Conservation (phyloP, 2,329 filamentous ascomycete genomes). For the Tolypocladium tropicale region DNA sequence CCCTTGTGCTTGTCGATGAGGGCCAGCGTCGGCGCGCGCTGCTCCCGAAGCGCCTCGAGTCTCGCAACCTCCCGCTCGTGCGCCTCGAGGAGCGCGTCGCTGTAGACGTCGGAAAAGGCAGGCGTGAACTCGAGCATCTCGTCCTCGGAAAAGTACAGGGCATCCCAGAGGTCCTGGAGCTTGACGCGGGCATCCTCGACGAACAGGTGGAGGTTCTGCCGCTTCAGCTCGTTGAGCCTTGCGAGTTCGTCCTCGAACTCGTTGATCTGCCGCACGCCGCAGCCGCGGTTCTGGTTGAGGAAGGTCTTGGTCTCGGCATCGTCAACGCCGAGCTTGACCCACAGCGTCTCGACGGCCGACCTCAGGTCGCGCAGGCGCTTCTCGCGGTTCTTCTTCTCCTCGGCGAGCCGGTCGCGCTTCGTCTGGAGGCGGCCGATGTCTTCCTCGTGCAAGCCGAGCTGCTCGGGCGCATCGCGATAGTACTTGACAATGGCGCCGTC, state of each 20-base stretch:
- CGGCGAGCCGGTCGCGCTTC: constrained; percentile 71
- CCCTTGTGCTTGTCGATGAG: constrained; percentile 76
- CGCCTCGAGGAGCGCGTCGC: constrained; percentile 85
- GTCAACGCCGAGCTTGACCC: constrained; percentile 79
- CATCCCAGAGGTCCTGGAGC: constrained; percentile 91
- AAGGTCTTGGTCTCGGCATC: constrained; percentile 77
- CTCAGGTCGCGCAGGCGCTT: constrained; percentile 66
- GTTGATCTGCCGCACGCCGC: constrained; percentile 83
- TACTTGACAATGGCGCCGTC: constrained; percentile 79
- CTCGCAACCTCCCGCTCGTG: constrained; percentile 86
- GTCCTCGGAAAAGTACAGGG: constrained; percentile 88
- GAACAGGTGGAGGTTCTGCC: constrained; percentile 89
- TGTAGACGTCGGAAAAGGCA: constrained; percentile 94
- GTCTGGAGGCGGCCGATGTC: constrained; percentile 63
- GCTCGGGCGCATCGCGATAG: constrained; percentile 84
- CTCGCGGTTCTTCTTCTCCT: constrained; percentile 84
- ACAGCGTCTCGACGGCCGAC: constrained; percentile 70
- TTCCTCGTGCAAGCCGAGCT: constrained; percentile 83
- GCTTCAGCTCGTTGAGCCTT: constrained; percentile 82
- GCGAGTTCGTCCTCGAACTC: constrained; percentile 89
- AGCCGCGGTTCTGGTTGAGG: constrained; percentile 78
- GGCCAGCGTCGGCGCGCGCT: constrained; percentile 73
- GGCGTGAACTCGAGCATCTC: constrained; percentile 98
- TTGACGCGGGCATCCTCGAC: constrained; percentile 88
- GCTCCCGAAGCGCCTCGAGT: constrained; percentile 72